Evolutionary conservation across 306 rosid genomes (phyloP).

Genomic region (Senna siamea): DNA sequence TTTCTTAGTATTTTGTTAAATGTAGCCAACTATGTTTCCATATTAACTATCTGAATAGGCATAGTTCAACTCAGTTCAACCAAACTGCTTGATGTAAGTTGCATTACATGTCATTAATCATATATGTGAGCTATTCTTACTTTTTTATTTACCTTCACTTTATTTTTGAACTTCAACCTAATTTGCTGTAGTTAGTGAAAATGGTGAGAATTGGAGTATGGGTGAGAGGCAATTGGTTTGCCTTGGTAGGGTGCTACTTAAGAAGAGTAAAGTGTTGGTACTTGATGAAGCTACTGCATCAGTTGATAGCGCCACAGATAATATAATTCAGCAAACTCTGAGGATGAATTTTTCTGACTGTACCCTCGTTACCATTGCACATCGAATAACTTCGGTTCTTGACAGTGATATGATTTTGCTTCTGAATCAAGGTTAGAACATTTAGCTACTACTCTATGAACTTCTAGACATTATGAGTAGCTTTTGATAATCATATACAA

Average conservation of each 20-base stretch:
- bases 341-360: conserved; percentile 51
- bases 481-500: no score
- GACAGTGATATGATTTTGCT: conserved; percentile 61
- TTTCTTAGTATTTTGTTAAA: no score
- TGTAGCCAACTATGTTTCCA: no score
- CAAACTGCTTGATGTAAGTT: no score
- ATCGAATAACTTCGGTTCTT: conserved; percentile 62
- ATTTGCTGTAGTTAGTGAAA: conserved; percentile 45
- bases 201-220: conserved; percentile 74
- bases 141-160: no score
- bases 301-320: conserved; percentile 63
- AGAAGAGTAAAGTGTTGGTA: conserved; percentile 57
- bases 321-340: conserved; percentile 58
- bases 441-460: no score
- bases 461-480: no score
- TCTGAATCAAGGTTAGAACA: conserved; percentile 51
- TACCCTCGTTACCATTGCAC: conserved; percentile 59
- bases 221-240: conserved; percentile 74
- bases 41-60: no score
- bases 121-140: no score
- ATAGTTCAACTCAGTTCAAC: no score
- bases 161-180: no score
- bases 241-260: conserved; percentile 63
- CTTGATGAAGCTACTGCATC: conserved; percentile 71
- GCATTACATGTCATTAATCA: no score